These are phyloP conservation scores for Citrullus colocynthis DNA, from an alignment of 306 rosid genomes.

Conservation along the genomic window DNA sequence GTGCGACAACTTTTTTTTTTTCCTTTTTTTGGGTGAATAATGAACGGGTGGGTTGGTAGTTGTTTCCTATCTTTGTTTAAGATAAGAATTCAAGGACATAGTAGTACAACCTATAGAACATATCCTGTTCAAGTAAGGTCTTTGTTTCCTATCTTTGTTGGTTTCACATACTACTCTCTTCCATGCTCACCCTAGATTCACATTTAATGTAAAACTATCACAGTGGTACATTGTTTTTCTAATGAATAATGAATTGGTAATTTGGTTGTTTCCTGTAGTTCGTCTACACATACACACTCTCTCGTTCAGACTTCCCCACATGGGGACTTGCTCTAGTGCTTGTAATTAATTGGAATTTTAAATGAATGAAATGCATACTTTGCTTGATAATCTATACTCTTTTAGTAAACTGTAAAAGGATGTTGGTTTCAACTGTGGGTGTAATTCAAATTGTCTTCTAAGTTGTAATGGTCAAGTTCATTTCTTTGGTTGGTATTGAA, in stretches of 20 bases:
- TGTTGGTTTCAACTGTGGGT: neutral
- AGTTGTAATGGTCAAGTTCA: too few relatives aligned
- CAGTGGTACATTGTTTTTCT: neutral
- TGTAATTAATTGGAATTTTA: neutral
- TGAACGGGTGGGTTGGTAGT: neutral
- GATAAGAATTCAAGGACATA: too few relatives aligned
- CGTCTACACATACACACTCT: neutral
- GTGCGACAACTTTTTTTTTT: neutral
- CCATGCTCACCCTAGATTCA: too few relatives aligned
- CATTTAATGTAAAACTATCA: neutral
- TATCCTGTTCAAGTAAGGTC: too few relatives aligned
- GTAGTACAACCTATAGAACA: too few relatives aligned
- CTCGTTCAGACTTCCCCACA: neutral
- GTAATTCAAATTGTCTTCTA: neutral
- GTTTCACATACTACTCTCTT: too few relatives aligned
- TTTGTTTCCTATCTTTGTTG: too few relatives aligned
- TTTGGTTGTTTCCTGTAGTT: neutral
- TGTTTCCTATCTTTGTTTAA: neutral
- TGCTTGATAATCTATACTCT: neutral
- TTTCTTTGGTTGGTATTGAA: neutral
- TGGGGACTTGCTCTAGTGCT: neutral
- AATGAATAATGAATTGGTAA: neutral
- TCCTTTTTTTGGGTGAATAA: neutral
- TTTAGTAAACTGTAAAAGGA: neutral
- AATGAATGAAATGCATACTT: neutral